Evolutionary conservation across 1,139 yeast genomes (phyloP).

Genomic region (Hemisphaericaspora lyxosophila): DNA sequence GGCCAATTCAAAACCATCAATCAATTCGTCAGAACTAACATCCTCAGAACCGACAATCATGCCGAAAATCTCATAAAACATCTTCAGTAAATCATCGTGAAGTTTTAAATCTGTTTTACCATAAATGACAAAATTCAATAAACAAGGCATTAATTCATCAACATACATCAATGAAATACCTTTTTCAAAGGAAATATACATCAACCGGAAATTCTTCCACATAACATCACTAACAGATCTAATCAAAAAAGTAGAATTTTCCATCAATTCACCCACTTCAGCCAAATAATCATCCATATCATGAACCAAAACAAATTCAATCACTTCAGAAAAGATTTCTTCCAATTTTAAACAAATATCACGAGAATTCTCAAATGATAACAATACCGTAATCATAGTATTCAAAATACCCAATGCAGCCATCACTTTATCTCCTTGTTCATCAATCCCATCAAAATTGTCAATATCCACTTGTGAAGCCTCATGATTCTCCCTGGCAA

Average conservation of each 20-base stretch:
- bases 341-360: conserved; percentile 69
- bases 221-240: conserved; percentile 69
- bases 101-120: conserved; percentile 55
- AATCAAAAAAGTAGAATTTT: conserved; percentile 76
- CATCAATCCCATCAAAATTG: conserved; percentile 45
- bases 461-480: conserved; percentile 52
- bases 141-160: conserved; percentile 74
- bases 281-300: conserved; percentile 76
- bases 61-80: conserved; percentile 34
- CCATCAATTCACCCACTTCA: conserved; percentile 82
- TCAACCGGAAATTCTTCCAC: conserved; percentile 68
- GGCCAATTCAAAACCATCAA: conserved; percentile 52
- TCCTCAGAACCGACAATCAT: conserved; percentile 38
- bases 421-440: conserved; percentile 74
- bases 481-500: conserved; percentile 69
- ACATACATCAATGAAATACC: conserved; percentile 61
- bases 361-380: conserved; percentile 80
- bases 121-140: conserved; percentile 75
- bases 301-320: conserved; percentile 62
- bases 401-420: conserved; percentile 86
- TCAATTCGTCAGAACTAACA: conserved; percentile 50
- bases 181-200: conserved; percentile 54
- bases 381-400: conserved; percentile 82
- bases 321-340: conserved; percentile 70
- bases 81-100: conserved; percentile 23